Conservation (phyloP, 2,329 filamentous ascomycete species). For the Dendrostoma leiphaemia region DNA sequence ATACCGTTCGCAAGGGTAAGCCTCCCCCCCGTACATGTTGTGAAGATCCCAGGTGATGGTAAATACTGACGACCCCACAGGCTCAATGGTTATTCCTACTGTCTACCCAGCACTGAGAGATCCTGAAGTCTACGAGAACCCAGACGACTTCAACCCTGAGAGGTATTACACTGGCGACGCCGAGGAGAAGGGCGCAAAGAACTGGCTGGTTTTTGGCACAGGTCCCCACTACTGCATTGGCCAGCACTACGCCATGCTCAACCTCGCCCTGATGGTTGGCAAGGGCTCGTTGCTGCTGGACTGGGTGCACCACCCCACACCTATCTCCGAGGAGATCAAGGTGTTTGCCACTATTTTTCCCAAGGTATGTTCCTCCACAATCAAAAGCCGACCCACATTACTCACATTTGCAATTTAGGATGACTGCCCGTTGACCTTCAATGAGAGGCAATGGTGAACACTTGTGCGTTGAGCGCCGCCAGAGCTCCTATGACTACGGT, state of each 20-base stretch:
- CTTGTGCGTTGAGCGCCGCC: too few relatives aligned
- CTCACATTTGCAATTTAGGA: constrained; percentile 51
- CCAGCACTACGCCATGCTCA: constrained; percentile 86
- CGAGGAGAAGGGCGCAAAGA: constrained; percentile 83
- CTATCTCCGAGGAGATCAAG: constrained; percentile 88
- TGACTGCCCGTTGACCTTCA: constrained; percentile 78
- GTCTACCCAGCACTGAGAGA: constrained; percentile 90
- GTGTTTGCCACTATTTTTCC: constrained; percentile 99
- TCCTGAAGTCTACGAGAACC: constrained; percentile 85
- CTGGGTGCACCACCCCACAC: constrained; percentile 86
- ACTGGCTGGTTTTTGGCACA: constrained; percentile 93
- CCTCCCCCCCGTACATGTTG: too few relatives aligned
- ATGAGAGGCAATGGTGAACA: constrained; percentile 46
- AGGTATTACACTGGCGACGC: constrained; percentile 89
- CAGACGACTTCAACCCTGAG: constrained; percentile 86
- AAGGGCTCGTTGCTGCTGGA: constrained; percentile 85
- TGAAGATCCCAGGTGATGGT: too few relatives aligned
- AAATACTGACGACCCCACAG: constrained; percentile 26
- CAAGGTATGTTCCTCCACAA: constrained; percentile 59
- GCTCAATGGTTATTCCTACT: constrained; percentile 91
- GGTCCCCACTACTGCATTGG: constrained; percentile 96
- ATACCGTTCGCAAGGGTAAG: constrained; percentile 86
- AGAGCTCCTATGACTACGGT: background rate
- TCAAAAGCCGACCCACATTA: background rate
- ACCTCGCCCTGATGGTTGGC: constrained; percentile 84